These are phyloP conservation scores for Ophiostoma novo-ulmi DNA, from an alignment of 2,329 filamentous ascomycete genomes.

Conservation along the genomic window DNA sequence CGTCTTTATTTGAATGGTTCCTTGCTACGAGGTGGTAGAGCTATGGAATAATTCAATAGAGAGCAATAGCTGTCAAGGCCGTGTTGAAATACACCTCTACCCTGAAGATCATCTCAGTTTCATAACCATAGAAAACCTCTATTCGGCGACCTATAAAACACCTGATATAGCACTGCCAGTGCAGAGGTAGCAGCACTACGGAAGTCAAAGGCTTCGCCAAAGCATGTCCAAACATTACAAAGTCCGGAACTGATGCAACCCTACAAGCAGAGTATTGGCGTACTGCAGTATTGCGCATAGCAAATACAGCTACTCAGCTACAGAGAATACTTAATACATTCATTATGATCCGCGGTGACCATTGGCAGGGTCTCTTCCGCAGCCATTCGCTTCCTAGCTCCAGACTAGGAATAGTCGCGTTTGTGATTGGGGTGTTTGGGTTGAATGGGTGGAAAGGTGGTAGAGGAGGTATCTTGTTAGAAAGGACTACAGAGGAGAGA, in stretches of 20 bases:
- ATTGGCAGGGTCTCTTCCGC: conserved; percentile 6
- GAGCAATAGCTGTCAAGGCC: not conserved
- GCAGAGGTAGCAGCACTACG: conserved; percentile 5
- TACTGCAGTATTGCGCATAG: no score
- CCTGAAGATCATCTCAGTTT: no score
- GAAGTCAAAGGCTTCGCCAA: conserved; percentile 1
- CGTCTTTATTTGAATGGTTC: not conserved
- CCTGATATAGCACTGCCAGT: not conserved
- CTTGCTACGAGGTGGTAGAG: not conserved
- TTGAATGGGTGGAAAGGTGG: not conserved
- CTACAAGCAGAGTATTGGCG: not conserved
- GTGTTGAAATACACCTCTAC: not conserved
- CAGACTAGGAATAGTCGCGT: conserved; percentile 24
- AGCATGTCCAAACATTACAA: not conserved
- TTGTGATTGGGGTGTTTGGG: conserved; percentile 5
- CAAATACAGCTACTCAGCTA: not conserved
- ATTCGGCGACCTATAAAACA: not conserved
- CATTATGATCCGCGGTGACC: conserved; percentile 6
- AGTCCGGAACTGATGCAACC: not conserved
- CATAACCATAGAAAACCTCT: no score
- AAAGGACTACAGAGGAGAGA: not conserved
- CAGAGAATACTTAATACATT: not conserved
- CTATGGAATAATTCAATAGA: not conserved
- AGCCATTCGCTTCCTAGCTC: conserved; percentile 26
- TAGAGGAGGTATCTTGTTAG: not conserved